Evolutionary conservation across 805 yeast genomes (phyloP).

Genomic region (Scheffersomyces ergatensis): DNA sequence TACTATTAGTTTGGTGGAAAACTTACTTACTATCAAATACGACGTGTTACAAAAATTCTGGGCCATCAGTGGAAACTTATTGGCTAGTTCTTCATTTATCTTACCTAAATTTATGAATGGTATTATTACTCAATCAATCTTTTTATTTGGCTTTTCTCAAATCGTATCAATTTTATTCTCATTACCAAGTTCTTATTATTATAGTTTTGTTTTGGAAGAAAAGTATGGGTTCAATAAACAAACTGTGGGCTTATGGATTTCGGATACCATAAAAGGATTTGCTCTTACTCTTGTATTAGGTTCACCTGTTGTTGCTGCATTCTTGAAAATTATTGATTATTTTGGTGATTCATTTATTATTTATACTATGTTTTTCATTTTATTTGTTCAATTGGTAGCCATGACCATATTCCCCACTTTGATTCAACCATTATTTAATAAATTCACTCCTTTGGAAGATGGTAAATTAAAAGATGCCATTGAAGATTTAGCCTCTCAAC

Average conservation of each 20-base stretch:
- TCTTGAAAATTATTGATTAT: slow-evolving; percentile 76
- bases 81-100: slow-evolving; percentile 44
- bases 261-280: slow-evolving; percentile 66
- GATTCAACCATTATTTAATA: slow-evolving; percentile 92
- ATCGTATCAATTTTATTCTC: slow-evolving; percentile 52
- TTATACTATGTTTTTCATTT: slow-evolving; percentile 71
- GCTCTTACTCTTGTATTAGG: slow-evolving; percentile 58
- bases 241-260: slow-evolving; percentile 67
- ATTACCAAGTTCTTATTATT: slow-evolving; percentile 72
- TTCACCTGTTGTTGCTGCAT: slow-evolving; percentile 68
- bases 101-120: slow-evolving; percentile 47
- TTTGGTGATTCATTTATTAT: slow-evolving; percentile 80
- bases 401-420: slow-evolving; percentile 79
- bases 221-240: slow-evolving; percentile 89
- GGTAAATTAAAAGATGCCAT: slow-evolving; percentile 84
- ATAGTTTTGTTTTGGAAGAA: slow-evolving; percentile 87
- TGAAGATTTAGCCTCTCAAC: slow-evolving; percentile 70
- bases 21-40: slow-evolving; percentile 53
- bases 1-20: slow-evolving; percentile 51
- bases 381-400: slow-evolving; percentile 67
- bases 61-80: slow-evolving; percentile 55
- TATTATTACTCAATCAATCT: slow-evolving; percentile 66
- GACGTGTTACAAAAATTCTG: slow-evolving; percentile 48
- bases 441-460: slow-evolving; percentile 82
- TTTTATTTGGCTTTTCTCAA: slow-evolving; percentile 54